Evolutionary conservation across 2,329 filamentous ascomycete genomes (phyloP), one percentile per base, ranked within the genome.

Genomic region (Pezicula neosporulosa): DNA sequence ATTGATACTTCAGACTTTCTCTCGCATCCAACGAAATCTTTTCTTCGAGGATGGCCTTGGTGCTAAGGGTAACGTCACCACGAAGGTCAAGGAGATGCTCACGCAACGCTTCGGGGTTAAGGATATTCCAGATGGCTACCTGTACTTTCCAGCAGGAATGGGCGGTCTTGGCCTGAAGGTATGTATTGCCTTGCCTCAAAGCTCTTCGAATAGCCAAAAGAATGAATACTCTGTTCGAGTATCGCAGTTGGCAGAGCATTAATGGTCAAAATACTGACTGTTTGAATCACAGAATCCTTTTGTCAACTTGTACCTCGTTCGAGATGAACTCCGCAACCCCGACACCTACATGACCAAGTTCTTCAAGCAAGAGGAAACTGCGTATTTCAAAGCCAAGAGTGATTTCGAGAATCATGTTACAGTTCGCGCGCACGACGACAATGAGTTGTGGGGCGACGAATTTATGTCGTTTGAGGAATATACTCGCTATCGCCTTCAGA

Each of bases 1-100:
- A 55, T 76, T 74, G 69, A 73, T 79, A 42, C 69, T 82, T 50
- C 63, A 68, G 5, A 77, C 77, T 0, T 73, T 81, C 44, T 68
- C 71, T 33, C 71, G 71, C 35, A 80, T 83, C 47, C 78, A 83
- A 57, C 63, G 66, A 19, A 65, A 70, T 4, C 60, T 82, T 2
- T 82, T 83, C 59, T 60, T 21, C 5, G 21, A 21, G 21, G 21
- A 21, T 21, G 21, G 21, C 21, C 9, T 30, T 30, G 28, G 28
- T 30, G 28, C 66, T 10, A 56, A 63, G 7, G 65, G 65, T 15
- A 73, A 70, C n/a, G 72, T 78, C 10, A 74, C 72, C 4, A 70
- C 71, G 36, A 70, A 75, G 54, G 70, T 80, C 12, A 74, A 77
- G 49, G 63, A 70, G 12, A 70, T 73, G 33, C 77, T 84, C 30